Conservation (phyloP, 495 filamentous ascomycete species). For the Durotheca rogersii region DNA sequence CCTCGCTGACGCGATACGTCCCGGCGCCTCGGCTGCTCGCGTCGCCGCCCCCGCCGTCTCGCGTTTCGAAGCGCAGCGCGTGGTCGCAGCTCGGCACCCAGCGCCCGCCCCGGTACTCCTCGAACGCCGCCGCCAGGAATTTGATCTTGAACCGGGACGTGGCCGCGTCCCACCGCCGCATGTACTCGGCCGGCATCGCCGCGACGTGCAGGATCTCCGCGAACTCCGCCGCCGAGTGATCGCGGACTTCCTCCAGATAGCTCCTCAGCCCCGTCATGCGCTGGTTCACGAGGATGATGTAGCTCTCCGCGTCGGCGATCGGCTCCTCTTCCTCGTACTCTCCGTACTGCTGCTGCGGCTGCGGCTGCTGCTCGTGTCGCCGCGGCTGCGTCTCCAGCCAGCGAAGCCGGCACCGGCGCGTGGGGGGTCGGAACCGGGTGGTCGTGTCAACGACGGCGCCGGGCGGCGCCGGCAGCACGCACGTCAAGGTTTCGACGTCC, state of each 20-base stretch:
- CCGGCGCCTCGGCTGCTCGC: background rate
- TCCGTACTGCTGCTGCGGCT: too few species aligned
- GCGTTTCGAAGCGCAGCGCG: slow-evolving; percentile 14
- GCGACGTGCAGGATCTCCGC: background rate
- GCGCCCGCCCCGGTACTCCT: slow-evolving; percentile 21
- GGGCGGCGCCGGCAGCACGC: slow-evolving; percentile 11
- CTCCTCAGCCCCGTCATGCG: slow-evolving; percentile 15
- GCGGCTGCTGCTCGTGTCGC: too few species aligned
- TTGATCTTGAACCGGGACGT: slow-evolving; percentile 10
- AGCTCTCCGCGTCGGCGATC: slow-evolving; percentile 9
- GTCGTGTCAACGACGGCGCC: slow-evolving; percentile 4
- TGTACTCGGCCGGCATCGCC: background rate
- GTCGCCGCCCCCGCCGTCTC: slow-evolving; percentile 1
- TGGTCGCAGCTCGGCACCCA: slow-evolving; percentile 22
- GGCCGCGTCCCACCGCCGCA: slow-evolving; percentile 8
- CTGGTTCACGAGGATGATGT: slow-evolving; percentile 22
- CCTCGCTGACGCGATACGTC: slow-evolving; percentile 11
- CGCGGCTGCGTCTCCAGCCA: too few species aligned
- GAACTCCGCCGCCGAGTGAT: slow-evolving; percentile 11
- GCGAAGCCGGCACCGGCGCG: slow-evolving; percentile 16
- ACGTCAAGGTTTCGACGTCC: slow-evolving; percentile 7
- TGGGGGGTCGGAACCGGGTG: slow-evolving; percentile 11
- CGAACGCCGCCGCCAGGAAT: slow-evolving; percentile 13
- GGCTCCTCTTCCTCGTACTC: slow-evolving; percentile 1
- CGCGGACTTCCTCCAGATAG: slow-evolving; percentile 12